phyloP scores from a whole-genome alignment of 1,284 basidiomycete genomes.

The Abortiporus biennis region DNA sequence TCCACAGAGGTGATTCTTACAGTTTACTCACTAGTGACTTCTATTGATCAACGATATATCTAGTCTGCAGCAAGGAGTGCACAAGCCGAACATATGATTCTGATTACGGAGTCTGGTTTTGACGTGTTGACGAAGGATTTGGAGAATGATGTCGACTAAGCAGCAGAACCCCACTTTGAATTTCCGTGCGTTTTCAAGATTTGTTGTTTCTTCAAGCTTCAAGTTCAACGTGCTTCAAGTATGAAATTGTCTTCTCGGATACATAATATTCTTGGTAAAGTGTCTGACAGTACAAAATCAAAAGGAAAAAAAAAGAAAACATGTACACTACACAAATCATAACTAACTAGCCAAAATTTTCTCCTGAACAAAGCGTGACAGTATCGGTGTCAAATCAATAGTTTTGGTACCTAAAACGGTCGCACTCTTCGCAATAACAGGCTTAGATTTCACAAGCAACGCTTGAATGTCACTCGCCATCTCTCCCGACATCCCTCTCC shows the following conservation, averaged over 20 bases:
- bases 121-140: constrained; percentile 53
- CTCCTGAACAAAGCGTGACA: constrained; percentile 62
- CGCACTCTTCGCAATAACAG: constrained; percentile 51
- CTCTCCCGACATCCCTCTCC: constrained; percentile 72
- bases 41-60: background rate
- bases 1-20: constrained; percentile 60
- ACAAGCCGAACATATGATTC: constrained; percentile 83
- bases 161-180: background rate
- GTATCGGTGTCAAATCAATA: constrained; percentile 50
- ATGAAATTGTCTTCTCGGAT: too few species aligned
- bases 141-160: background rate
- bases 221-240: too few species aligned
- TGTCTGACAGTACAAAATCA: background rate
- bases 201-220: too few species aligned
- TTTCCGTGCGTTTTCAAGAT: too few species aligned
- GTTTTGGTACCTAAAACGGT: constrained; percentile 33
- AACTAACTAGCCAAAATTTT: constrained; percentile 29
- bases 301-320: background rate
- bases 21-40: background rate
- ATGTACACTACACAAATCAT: background rate
- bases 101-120: constrained; percentile 71
- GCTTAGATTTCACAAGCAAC: constrained; percentile 59
- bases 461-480: constrained; percentile 68
- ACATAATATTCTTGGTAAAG: too few species aligned
- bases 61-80: constrained; percentile 73